Percentiles rank a stretch among this genome's conserved stretches.
Conservation (phyloP, 768 basidiomycete genomes). For the Clathrus columnatus region DNA sequence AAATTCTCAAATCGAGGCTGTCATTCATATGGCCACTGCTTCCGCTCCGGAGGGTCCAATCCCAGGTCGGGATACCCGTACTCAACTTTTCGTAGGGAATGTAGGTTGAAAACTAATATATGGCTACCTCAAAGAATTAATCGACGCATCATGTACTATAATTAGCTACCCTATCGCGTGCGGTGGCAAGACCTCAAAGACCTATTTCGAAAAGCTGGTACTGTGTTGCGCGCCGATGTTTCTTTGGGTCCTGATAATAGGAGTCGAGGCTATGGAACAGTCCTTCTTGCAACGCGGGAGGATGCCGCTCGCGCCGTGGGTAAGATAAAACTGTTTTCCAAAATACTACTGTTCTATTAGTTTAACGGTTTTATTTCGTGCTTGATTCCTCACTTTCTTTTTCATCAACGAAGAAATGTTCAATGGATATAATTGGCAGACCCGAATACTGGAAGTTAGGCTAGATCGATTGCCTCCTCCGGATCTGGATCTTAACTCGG, state of each 20-base stretch:
- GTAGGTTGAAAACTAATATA: conserved; percentile 37
- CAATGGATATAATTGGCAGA: conserved; percentile 97
- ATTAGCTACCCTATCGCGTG: conserved; percentile 87
- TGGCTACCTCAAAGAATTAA: conserved; percentile 5
- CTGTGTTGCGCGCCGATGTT: conserved; percentile 71
- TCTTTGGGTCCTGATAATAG: conserved; percentile 82
- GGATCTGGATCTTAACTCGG: neutral
- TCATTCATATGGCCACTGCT: conserved; percentile 87
- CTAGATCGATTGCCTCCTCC: conserved; percentile 64
- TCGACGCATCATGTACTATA: conserved; percentile 8
- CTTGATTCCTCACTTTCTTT: neutral
- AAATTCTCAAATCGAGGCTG: conserved; percentile 62
- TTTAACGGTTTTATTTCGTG: no score
- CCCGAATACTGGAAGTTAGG: conserved; percentile 82
- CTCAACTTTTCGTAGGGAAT: conserved; percentile 95
- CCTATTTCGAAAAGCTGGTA: conserved; percentile 91
- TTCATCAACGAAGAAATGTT: conserved; percentile 55
- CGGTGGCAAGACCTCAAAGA: conserved; percentile 99
- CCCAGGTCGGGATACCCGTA: conserved; percentile 74
- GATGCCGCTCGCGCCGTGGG: conserved; percentile 87
- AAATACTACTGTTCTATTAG: no score
- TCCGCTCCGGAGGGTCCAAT: conserved; percentile 43
- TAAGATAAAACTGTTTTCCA: conserved; percentile 19
- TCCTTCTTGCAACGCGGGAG: conserved; percentile 87
- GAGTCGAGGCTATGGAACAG: conserved; percentile 89